Base-by-base conservation (phyloP, 2,329 filamentous ascomycete species). In the Fusarium sp. region DNA sequence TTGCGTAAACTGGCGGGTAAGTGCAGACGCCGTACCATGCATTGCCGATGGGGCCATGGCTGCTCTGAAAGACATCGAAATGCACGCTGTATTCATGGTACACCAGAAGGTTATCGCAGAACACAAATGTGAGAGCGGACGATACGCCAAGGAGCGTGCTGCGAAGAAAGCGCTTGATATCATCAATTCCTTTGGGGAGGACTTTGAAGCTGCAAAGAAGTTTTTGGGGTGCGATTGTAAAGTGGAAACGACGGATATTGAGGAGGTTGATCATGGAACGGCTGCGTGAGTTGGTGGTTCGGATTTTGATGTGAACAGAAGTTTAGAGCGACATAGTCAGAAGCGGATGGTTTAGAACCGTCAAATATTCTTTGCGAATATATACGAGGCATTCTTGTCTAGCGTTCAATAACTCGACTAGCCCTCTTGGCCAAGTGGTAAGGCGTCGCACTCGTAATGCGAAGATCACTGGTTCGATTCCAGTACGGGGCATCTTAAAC, bases 31-130 rank as follows among this genome's bases (percentile, higher is more conserved):
- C 18, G 82, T 82, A 64, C 76, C 76, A 16, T 76, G 73, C 28
- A 63, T 68, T 7, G 76, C 82, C 3, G 85, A 86, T 57, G 78
- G 83, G 18, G 82, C 81, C 13, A 77, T 77, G 15, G 73, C 73
- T 18, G 79, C 77, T 15, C 37, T 83, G 16, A 80, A 75, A 12
- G 79, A 79, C 8, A 88, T 70, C 78, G 86, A 83, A 70, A 86
- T 94, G 8, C 82, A 93, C 1, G 92, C 91, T 9, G 93, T 88
- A 24, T 85, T 97, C 10, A 84, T 97, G 76, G 85, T 98, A 16
- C 95, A 98, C 75, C 86, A 89, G 15, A 78, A 85, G 41, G 86
- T 94, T 12, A 79, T 93, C n/a, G 87, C 89, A 3, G 84, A 89
- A 66, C 87, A 84, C 2, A 82, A 84, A 35, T 88, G 88, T 2